Conservation (phyloP, 164 flowering plant genomes). For the Umbilicus rupestris region DNA sequence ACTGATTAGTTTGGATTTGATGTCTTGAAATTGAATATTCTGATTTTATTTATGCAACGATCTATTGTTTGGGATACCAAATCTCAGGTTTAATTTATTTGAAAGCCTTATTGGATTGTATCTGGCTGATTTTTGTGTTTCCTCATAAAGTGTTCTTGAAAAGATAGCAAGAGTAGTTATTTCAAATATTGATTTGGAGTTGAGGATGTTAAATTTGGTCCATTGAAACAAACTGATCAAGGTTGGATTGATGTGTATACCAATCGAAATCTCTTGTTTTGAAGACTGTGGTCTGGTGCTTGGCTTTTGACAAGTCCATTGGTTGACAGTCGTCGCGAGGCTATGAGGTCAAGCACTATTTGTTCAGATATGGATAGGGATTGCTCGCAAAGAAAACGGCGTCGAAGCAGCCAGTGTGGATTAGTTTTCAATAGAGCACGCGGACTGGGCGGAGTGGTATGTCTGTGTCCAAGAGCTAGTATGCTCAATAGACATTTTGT, state of each 20-base stretch:
- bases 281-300: not conserved
- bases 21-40: not conserved
- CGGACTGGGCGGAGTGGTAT: constrained; percentile 1
- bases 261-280: not conserved
- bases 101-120: too few relatives aligned
- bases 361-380: not conserved
- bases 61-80: not conserved
- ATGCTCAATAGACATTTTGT: too few relatives aligned
- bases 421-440: constrained; percentile 5
- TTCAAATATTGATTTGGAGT: not conserved
- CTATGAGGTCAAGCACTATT: not conserved
- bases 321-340: not conserved
- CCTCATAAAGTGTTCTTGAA: not conserved
- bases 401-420: not conserved
- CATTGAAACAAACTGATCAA: too few relatives aligned
- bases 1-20: not conserved
- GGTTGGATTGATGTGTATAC: not conserved
- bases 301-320: not conserved
- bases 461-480: not conserved
- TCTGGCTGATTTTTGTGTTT: not conserved
- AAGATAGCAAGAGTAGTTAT: not conserved
- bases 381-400: not conserved
- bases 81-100: not conserved
- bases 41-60: too few relatives aligned
- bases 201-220: not conserved